Percentiles rank a stretch among this genome's conserved stretches.
These are phyloP conservation scores for Aspergillus fijiensis DNA, from an alignment of 2,329 filamentous ascomycete genomes.

Conservation along the genomic window DNA sequence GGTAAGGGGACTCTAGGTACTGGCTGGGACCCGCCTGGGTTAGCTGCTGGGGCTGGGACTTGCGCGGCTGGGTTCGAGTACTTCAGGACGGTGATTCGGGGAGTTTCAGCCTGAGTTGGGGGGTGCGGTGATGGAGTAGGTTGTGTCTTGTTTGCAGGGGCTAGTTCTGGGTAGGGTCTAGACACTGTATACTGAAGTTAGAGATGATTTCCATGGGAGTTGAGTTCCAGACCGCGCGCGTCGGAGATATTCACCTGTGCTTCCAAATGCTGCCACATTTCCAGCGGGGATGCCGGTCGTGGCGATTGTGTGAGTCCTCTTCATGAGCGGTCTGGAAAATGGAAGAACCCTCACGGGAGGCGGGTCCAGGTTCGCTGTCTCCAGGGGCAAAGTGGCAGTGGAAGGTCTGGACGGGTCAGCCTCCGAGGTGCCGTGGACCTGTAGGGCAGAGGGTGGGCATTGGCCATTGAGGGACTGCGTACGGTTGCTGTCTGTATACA, in stretches of 20 bases:
- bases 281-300: neutral
- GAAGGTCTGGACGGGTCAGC: conserved; percentile 19
- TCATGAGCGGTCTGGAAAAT: conserved; percentile 34
- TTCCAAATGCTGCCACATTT: neutral
- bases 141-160: neutral
- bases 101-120: neutral
- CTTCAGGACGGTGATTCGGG: neutral
- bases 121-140: neutral
- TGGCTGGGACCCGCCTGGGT: neutral
- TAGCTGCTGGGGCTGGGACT: neutral
- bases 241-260: neutral
- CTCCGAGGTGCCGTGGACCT: neutral
- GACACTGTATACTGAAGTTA: neutral
- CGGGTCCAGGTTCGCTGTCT: conserved; percentile 35
- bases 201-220: neutral
- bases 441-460: neutral
- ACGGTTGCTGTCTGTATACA: conserved; percentile 2
- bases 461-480: neutral
- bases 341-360: conserved; percentile 46
- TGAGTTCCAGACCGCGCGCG: neutral
- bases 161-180: neutral
- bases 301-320: conserved; percentile 14
- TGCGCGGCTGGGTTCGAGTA: neutral
- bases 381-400: conserved; percentile 30
- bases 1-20: neutral